Base-by-base conservation (phyloP, 805 yeast species). In the Jamesozyma piceae region DNA sequence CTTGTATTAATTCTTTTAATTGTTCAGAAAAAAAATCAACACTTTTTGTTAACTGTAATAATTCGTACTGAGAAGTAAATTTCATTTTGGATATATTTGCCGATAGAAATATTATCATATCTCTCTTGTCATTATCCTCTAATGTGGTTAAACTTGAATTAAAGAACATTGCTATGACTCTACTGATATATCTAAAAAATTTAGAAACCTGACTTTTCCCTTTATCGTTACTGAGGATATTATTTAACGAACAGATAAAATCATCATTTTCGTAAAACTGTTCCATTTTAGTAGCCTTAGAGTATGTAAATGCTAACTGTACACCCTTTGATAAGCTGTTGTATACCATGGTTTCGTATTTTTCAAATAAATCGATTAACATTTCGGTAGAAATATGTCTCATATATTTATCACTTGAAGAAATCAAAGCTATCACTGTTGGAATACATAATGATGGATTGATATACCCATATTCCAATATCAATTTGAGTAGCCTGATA, bases 371-470 rank as follows among this genome's bases (percentile, higher is more conserved):
- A 8, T 71, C 75, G 18, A 56, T 54, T 50, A 82, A 83, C 43
- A 83, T 62, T 1, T 67, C 69, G 1, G 66, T 44, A 0, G 88
- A 86, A 10, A 71, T 60, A 2, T 56, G 57, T 27, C 72, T 65
- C 15, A 82, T 67, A 10, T 60, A 54, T 3, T 54, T 56, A 15
- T 65, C 60, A 1, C 66, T 60, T 0, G 86, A 76, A 0, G 83
- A 68, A 44, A 79, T 78, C 29, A 87, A 63, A 0, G 90, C 90
- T 43, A 85, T 71, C 1, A 84, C 68, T 0, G 88, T 80, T 0
- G 88, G 74, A 5, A 80, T 73, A 52, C 86, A 75, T 4, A 73
- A 52, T 43, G 82, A 72, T 1, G 95, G 95, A 53, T 82, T 84
- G 0, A 82, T 81, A 59, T 75, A 81, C 0, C 95, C 95, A 42